A percentile compares a stretch with the other conserved stretches of the same genome.
phyloP scores from a whole-genome alignment of 805 yeast genomes.

The Wickerhamiella occidentalis region DNA sequence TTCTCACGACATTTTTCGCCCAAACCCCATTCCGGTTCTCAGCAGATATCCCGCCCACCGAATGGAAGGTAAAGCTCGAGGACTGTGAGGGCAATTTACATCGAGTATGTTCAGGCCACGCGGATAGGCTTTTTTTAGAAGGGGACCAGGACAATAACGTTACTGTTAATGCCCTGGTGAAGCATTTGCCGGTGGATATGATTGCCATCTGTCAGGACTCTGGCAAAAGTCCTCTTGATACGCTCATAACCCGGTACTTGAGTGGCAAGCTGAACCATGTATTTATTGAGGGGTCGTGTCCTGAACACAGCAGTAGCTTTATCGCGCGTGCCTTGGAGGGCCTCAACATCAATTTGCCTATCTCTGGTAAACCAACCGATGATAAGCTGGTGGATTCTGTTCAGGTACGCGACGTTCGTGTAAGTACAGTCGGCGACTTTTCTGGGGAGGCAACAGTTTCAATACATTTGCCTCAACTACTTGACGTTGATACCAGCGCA shows the following conservation, averaged over 20 bases:
- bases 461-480: conserved; percentile 20
- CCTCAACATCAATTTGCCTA: conserved; percentile 12
- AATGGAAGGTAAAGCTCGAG: conserved; percentile 23
- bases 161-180: conserved; percentile 16
- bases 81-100: conserved; percentile 20
- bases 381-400: conserved; percentile 25
- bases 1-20: not conserved
- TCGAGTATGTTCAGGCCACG: conserved; percentile 16
- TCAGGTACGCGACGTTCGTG: conserved; percentile 20
- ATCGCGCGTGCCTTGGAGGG: conserved; percentile 14
- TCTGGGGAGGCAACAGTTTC: conserved; percentile 23
- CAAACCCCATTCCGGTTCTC: not conserved
- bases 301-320: conserved; percentile 14
- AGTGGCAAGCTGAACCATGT: conserved; percentile 20
- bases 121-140: conserved; percentile 12
- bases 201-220: conserved; percentile 19
- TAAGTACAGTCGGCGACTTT: conserved; percentile 15
- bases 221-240: conserved; percentile 23
- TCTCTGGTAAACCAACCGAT: conserved; percentile 20
- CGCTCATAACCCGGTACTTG: conserved; percentile 21
- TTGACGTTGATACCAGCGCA: conserved; percentile 20
- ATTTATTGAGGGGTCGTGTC: conserved; percentile 17
- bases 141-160: conserved; percentile 11
- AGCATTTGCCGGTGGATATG: conserved; percentile 19
- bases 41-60: conserved; percentile 20